phyloP scores from a whole-genome alignment of 306 rosid species.

The Crataegus laevigata region DNA sequence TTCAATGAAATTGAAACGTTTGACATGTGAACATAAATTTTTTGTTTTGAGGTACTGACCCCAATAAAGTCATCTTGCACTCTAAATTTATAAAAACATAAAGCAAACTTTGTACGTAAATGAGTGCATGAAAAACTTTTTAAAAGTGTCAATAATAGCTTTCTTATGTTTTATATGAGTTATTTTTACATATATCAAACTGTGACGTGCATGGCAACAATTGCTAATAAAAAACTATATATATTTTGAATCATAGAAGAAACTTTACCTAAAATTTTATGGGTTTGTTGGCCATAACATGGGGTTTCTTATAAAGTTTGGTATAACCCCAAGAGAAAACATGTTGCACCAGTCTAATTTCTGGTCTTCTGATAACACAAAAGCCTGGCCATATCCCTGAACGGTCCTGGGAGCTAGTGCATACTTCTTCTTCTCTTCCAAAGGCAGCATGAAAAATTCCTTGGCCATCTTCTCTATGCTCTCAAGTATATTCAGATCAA shows the following conservation, averaged over 20 bases:
- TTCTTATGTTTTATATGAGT: too few relatives aligned
- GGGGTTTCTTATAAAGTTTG: slow-evolving; percentile 52
- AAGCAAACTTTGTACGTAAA: too few relatives aligned
- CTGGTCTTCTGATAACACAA: slow-evolving; percentile 93
- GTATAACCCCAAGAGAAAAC: slow-evolving; percentile 91
- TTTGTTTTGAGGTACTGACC: too few relatives aligned
- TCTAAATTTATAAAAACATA: too few relatives aligned
- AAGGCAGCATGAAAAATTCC: slow-evolving; percentile 87
- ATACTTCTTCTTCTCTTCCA: slow-evolving; percentile 80
- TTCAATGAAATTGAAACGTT: too few relatives aligned
- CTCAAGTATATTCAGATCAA: slow-evolving; percentile 58
- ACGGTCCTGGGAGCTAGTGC: slow-evolving; percentile 83
- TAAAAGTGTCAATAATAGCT: too few relatives aligned
- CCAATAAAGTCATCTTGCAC: too few relatives aligned
- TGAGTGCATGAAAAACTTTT: too few relatives aligned
- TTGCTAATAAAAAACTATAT: background rate
- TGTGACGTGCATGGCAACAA: background rate
- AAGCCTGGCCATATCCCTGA: slow-evolving; percentile 97
- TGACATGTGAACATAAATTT: background rate
- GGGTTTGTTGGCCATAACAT: slow-evolving; percentile 81
- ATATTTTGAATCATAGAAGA: background rate
- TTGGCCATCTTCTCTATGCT: slow-evolving; percentile 52
- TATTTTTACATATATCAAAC: background rate
- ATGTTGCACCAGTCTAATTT: slow-evolving; percentile 97
- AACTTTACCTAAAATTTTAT: slow-evolving; percentile 51